A percentile compares a stretch with the other conserved stretches of the same genome.
phyloP scores from a whole-genome alignment of 2,329 filamentous ascomycete species.

The Balansia obtecta region DNA sequence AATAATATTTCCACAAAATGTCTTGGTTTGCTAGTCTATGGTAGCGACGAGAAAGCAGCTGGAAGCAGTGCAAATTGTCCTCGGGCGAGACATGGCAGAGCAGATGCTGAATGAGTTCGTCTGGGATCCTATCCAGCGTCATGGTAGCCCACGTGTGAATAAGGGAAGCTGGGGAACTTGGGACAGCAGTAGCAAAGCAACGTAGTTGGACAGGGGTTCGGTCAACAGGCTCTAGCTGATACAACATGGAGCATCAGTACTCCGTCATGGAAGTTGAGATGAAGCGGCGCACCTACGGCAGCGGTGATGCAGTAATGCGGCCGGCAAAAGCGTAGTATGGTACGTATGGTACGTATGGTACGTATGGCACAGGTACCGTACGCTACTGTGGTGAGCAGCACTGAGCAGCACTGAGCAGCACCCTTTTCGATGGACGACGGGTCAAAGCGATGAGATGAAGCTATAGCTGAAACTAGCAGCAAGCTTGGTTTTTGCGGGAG shows the following conservation, averaged over 20 bases:
- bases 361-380: not conserved
- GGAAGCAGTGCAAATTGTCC: slow-evolving; percentile 36
- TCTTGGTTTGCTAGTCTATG: slow-evolving; percentile 55
- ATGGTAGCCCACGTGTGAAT: slow-evolving; percentile 14
- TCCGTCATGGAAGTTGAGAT: not conserved
- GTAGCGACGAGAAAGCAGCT: slow-evolving; percentile 49
- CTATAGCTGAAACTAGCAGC: not conserved
- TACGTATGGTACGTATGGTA: too few species aligned
- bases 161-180: not conserved
- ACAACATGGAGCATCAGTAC: not conserved
- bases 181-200: not conserved
- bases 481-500: not conserved
- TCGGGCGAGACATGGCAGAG: slow-evolving; percentile 49
- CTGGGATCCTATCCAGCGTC: slow-evolving; percentile 46
- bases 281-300: not conserved
- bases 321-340: not conserved
- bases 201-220: not conserved
- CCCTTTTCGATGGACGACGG: not conserved
- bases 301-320: not conserved
- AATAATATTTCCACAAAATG: slow-evolving; percentile 71
- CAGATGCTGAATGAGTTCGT: slow-evolving; percentile 76
- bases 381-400: not conserved
- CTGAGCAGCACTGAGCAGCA: not conserved
- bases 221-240: not conserved
- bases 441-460: slow-evolving; percentile 4